These are phyloP conservation scores for Exophiala alcalophila DNA, from an alignment of 2,329 filamentous ascomycete genomes.

Conservation along the genomic window DNA sequence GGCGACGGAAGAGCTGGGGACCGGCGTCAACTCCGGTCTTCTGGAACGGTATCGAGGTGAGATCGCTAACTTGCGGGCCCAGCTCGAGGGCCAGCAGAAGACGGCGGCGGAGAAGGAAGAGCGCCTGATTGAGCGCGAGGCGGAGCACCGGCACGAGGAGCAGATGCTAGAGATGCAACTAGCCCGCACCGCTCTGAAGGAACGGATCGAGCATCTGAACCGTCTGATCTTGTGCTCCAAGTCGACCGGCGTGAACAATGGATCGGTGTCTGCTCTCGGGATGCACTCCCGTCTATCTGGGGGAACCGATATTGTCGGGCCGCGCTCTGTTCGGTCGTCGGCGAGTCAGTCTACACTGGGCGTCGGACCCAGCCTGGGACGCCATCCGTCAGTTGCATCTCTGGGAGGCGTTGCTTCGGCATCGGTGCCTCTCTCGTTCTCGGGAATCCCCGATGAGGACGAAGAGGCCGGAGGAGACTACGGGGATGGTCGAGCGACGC, in stretches of 20 bases:
- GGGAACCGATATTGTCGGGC: slow-evolving; percentile 34
- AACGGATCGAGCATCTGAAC: slow-evolving; percentile 95
- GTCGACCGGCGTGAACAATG: slow-evolving; percentile 88
- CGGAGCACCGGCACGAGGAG: slow-evolving; percentile 84
- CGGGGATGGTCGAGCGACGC: slow-evolving; percentile 78
- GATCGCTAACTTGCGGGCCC: slow-evolving; percentile 74
- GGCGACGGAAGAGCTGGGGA: slow-evolving; percentile 81
- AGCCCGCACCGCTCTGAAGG: slow-evolving; percentile 89
- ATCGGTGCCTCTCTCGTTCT: slow-evolving; percentile 34
- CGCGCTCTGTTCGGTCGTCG: slow-evolving; percentile 65
- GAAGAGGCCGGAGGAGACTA: slow-evolving; percentile 76
- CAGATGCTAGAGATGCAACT: slow-evolving; percentile 99
- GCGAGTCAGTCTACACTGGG: slow-evolving; percentile 60
- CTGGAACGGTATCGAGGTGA: slow-evolving; percentile 93
- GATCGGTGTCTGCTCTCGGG: slow-evolving; percentile 66
- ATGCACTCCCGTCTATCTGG: slow-evolving; percentile 61
- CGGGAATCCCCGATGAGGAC: slow-evolving; percentile 46
- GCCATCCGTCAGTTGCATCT: slow-evolving; percentile 67
- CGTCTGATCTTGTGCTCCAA: slow-evolving; percentile 93
- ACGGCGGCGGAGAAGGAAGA: slow-evolving; percentile 60
- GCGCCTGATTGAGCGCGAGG: slow-evolving; percentile 72
- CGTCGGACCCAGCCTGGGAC: slow-evolving; percentile 54
- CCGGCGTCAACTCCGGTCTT: slow-evolving; percentile 61
- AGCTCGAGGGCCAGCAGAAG: slow-evolving; percentile 80
- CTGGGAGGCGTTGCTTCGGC: slow-evolving; percentile 42